These are phyloP conservation scores for Leishmania braziliensis DNA, from an alignment of 208 protist genomes.

Conservation along the genomic window DNA sequence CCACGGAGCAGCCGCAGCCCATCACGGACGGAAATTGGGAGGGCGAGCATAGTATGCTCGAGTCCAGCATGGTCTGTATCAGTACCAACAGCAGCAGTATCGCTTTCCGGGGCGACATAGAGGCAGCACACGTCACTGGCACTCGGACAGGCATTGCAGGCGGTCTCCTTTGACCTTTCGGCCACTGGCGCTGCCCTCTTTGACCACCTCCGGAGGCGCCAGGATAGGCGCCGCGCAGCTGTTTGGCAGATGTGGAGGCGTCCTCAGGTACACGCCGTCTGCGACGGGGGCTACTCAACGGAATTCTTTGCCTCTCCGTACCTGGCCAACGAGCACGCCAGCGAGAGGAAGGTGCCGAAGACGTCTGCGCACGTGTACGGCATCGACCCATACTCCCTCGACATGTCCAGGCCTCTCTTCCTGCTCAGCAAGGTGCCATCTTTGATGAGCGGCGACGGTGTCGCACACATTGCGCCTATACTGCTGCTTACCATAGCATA, in stretches of 20 bases:
- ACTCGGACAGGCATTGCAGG: neutral
- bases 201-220: neutral
- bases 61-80: neutral
- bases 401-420: neutral
- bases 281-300: constrained; percentile 1
- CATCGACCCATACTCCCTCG: constrained; percentile 9
- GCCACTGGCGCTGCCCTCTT: neutral
- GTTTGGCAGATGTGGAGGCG: constrained; percentile 1
- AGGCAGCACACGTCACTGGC: neutral
- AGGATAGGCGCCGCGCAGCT: neutral
- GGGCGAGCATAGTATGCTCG: neutral
- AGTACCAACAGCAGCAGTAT: neutral
- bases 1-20: neutral
- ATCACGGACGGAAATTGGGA: constrained; percentile 1
- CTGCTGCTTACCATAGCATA: constrained; percentile 18
- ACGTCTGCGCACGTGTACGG: constrained; percentile 1
- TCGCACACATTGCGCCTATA: constrained; percentile 4
- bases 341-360: neutral
- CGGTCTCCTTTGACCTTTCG: neutral
- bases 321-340: neutral
- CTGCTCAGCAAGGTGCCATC: neutral
- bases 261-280: constrained; percentile 12
- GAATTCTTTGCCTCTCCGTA: neutral
- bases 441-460: constrained; percentile 7
- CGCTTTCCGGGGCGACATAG: neutral